Percentiles rank a stretch among this genome's conserved stretches.
These are phyloP conservation scores for Cytospora mali DNA, from an alignment of 2,329 filamentous ascomycete species.

Conservation along the genomic window DNA sequence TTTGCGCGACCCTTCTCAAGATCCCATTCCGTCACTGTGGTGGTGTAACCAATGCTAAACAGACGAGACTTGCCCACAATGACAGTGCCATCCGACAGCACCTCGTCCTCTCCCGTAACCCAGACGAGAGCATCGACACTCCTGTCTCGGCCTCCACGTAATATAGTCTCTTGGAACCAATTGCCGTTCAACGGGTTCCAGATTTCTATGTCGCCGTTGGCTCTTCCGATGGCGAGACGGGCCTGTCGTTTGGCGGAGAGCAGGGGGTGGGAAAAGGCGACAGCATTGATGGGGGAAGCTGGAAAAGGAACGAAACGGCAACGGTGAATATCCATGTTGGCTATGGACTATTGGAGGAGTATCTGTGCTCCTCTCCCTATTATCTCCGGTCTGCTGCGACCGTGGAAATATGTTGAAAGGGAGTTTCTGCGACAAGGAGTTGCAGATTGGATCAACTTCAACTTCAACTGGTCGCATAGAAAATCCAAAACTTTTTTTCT, in stretches of 20 bases:
- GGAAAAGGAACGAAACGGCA: conserved; percentile 95
- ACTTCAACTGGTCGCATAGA: not conserved
- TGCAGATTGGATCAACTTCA: not conserved
- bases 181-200: conserved; percentile 84
- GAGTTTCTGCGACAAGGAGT: conserved; percentile 4
- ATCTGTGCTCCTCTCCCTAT: conserved; percentile 21
- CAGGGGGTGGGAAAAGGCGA: conserved; percentile 84
- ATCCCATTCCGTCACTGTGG: conserved; percentile 94
- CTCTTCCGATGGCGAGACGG: conserved; percentile 84
- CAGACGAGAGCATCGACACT: conserved; percentile 90
- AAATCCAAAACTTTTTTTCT: conserved; percentile 30
- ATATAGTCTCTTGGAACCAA: conserved; percentile 89
- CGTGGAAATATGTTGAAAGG: conserved; percentile 10
- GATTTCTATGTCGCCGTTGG: conserved; percentile 95
- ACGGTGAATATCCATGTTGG: conserved; percentile 88
- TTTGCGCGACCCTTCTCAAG: conserved; percentile 75
- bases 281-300: conserved; percentile 87
- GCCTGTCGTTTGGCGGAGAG: conserved; percentile 50
- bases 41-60: conserved; percentile 95
- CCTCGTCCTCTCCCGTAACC: conserved; percentile 82
- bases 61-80: conserved; percentile 76
- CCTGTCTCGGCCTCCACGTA: conserved; percentile 80
- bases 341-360: conserved; percentile 18
- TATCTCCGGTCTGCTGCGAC: conserved; percentile 13
- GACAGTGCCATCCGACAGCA: conserved; percentile 62